A percentile compares a stretch with the other conserved stretches of the same genome.
phyloP scores from a whole-genome alignment of 306 rosid genomes.

The Erythrophleum fordii region DNA sequence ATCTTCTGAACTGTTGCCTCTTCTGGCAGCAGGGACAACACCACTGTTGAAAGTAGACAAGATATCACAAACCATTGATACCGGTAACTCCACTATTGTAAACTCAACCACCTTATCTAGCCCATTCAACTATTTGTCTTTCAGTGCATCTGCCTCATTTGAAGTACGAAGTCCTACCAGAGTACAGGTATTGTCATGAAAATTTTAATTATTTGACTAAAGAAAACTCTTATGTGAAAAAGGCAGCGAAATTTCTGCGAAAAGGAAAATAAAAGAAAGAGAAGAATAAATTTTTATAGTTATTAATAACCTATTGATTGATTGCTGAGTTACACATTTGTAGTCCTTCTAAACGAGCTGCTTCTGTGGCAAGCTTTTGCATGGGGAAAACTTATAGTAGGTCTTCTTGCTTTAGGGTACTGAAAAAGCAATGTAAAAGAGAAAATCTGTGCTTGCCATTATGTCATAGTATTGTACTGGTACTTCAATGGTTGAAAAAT shows the following conservation, averaged over 20 bases:
- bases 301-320: not conserved
- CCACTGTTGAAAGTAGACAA: conserved; percentile 80
- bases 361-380: conserved; percentile 21
- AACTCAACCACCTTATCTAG: conserved; percentile 75
- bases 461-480: conserved; percentile 17
- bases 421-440: not conserved
- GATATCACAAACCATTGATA: conserved; percentile 78
- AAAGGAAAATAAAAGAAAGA: conserved; percentile 23
- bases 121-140: conserved; percentile 68
- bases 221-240: not conserved
- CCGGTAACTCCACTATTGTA: conserved; percentile 52
- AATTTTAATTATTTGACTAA: conserved; percentile 7
- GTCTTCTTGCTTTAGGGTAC: conserved; percentile 21
- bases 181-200: conserved; percentile 70
- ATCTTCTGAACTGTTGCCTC: conserved; percentile 89
- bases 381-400: conserved; percentile 8
- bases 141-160: conserved; percentile 87
- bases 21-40: conserved; percentile 77
- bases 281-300: not conserved
- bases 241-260: not conserved
- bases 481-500: conserved; percentile 11
- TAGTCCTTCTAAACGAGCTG: not conserved
- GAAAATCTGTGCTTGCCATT: not conserved
- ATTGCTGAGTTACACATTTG: conserved; percentile 1
- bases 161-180: conserved; percentile 92